Evolutionary conservation across 805 yeast species (phyloP), one percentile per base, ranked within the genome.

Genomic region (Candida koratica): DNA sequence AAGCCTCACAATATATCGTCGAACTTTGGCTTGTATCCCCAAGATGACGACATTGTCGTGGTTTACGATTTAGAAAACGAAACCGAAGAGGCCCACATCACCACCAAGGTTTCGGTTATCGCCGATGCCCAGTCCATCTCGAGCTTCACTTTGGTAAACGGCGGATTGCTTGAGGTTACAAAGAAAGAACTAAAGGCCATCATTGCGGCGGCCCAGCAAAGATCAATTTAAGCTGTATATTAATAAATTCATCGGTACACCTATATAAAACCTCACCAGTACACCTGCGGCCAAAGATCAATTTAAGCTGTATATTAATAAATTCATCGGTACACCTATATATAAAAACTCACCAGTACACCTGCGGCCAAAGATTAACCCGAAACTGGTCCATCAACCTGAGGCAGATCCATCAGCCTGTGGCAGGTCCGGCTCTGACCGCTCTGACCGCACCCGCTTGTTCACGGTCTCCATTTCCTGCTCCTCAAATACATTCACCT

Each of bases 101-200:
- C 37, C 7, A 25, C 46, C 3, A 44, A 44, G 24, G 36, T 36
- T 12, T 19, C 25, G 10, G 33, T 44, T 1, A 27, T 42, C 9
- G 17, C 46, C 10, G 23, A 39, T 25, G 43, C 39, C 17, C 36
- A 37, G 3, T 22, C 13, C 3, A 33, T 37, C 5, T 20, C 15
- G 6, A 38, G 35, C 19, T 34, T 79, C 9, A 69, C 67, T 15
- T 52, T 80, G 3, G 51, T 64, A 11, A 81, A 83, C 13, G 77
- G 75, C 2, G 61, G 69, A 10, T 58, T 69, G 9, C 64, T 60
- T 17, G 40, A 44, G 17, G 56, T 79, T 14, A 63, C 76, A 1
- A 64, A 67, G 37, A 73, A 71, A 0, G 60, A 66, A 24, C 56
- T 84, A 17, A 61, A 56, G 35, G 56, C 56, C 38, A 71, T 84